phyloP scores from a whole-genome alignment of 2,329 filamentous ascomycete genomes.

The Apiospora hydei region DNA sequence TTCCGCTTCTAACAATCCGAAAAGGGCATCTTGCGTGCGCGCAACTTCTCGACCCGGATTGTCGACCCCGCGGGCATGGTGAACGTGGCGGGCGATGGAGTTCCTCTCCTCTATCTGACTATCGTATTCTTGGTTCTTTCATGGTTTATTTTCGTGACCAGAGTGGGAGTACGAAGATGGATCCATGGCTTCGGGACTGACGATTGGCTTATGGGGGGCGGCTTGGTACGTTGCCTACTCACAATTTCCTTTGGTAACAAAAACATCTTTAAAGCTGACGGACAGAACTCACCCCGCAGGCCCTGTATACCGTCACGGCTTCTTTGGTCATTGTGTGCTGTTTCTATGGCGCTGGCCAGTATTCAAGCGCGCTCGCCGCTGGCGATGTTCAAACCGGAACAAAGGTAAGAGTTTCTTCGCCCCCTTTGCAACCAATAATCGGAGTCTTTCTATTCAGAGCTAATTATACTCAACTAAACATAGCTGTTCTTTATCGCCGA shows the following conservation, averaged over 20 bases:
- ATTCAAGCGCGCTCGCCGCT: constrained; percentile 28
- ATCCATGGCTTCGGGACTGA: constrained; percentile 37
- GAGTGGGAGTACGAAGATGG: constrained; percentile 35
- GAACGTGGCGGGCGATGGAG: constrained; percentile 35
- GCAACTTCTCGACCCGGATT: not conserved
- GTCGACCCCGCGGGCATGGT: constrained; percentile 30
- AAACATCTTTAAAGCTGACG: not conserved
- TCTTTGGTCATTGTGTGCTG: constrained; percentile 38
- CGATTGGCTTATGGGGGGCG: constrained; percentile 37
- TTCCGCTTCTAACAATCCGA: not conserved
- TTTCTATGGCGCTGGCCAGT: constrained; percentile 40
- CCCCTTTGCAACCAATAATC: not conserved
- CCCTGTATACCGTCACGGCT: constrained; percentile 38
- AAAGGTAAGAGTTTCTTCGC: constrained; percentile 30
- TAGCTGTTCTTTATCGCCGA: constrained; percentile 48
- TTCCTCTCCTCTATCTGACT: constrained; percentile 36
- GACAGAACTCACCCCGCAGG: constrained; percentile 24
- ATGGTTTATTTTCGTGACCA: constrained; percentile 35
- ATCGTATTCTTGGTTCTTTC: constrained; percentile 34
- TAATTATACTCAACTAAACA: not conserved
- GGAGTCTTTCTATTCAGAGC: too few species aligned
- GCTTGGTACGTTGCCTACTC: constrained; percentile 33
- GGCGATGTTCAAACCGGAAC: constrained; percentile 32
- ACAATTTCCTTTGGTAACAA: too few species aligned
- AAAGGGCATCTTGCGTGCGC: not conserved